These are phyloP conservation scores for Porphyrellus sp. DNA, from an alignment of 1,284 basidiomycete species.

Conservation along the genomic window DNA sequence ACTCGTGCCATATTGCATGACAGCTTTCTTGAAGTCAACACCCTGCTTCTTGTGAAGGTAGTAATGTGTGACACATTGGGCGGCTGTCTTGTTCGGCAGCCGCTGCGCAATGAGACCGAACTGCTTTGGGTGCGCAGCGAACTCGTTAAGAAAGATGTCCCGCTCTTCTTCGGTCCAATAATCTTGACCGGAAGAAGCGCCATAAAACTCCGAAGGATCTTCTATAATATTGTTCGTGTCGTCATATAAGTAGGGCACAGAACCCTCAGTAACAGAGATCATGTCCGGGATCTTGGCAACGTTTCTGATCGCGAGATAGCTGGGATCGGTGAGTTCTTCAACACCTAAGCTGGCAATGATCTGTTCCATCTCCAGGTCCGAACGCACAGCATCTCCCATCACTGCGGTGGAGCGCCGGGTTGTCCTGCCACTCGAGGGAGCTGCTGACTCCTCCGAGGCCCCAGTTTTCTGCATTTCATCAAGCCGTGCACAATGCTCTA, in stretches of 20 bases:
- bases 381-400: conserved; percentile 87
- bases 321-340: conserved; percentile 90
- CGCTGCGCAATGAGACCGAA: conserved; percentile 85
- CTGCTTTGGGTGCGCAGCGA: conserved; percentile 87
- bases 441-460: conserved; percentile 38
- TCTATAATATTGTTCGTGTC: conserved; percentile 83
- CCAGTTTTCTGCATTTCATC: conserved; percentile 43
- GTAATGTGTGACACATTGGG: conserved; percentile 92
- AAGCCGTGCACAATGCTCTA: conserved; percentile 63
- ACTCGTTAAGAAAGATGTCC: conserved; percentile 76
- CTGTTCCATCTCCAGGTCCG: conserved; percentile 96
- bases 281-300: conserved; percentile 93
- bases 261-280: conserved; percentile 67
- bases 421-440: conserved; percentile 54
- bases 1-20: conserved; percentile 61
- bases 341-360: conserved; percentile 91
- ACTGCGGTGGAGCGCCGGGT: conserved; percentile 70
- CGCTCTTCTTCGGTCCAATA: conserved; percentile 91
- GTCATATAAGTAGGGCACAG: conserved; percentile 67
- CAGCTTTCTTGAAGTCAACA: conserved; percentile 80
- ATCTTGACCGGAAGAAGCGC: conserved; percentile 63
- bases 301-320: conserved; percentile 80
- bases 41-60: conserved; percentile 90
- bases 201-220: conserved; percentile 79
- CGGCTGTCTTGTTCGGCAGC: conserved; percentile 81